Evolutionary conservation across 768 basidiomycete genomes (phyloP), one percentile per base, ranked within the genome.

Genomic region (Dacryopinax primogenitus): DNA sequence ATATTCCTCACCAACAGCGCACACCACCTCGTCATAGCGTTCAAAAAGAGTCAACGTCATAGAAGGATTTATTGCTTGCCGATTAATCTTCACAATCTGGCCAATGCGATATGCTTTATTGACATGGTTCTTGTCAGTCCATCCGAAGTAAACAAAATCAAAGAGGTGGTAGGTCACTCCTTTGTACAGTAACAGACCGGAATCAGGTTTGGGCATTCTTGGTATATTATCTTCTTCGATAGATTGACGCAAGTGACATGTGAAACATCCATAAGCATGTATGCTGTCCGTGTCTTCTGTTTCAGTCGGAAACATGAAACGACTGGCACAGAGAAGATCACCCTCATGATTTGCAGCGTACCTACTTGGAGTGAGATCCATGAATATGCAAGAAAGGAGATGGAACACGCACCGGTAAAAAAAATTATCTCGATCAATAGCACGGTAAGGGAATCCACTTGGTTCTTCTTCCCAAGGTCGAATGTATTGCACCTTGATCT

Each of bases 401-500:
- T 61, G 11, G 21, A 47, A 12, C 21, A 61, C 75, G 64, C 63
- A 86, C 86, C 80, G 81, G 74, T 81, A 86, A 70, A 83, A 86
- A 71, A 78, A 88, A 26, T 82, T 77, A 26, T 76, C 74, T 32
- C 32, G 9, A 30, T 58, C 51, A 9, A 32, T 30, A 3, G 51
- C 51, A 58, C 51, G 51, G 26, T 58, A 58, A 1, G 75, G 68
- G 4, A 68, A 72, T 4, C 73, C 33, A 3, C 72, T 67, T 9
- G 75, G 71, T 30, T 69, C 69, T 34, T n/a, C 62, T 35, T 18
- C 68, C 33, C 23, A 45, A 33, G 16, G 65, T 30, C 67, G 26
- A 18, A 73, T 67, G 47, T 78, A 74, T 32, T 79, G 77, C 0
- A 84, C 80, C 0, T 69, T 68, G 1, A 83, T 77, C 69, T 82